Evolutionary conservation across 2,329 filamentous ascomycete species (phyloP).

Genomic region (Hymenoscyphus fructigenus): DNA sequence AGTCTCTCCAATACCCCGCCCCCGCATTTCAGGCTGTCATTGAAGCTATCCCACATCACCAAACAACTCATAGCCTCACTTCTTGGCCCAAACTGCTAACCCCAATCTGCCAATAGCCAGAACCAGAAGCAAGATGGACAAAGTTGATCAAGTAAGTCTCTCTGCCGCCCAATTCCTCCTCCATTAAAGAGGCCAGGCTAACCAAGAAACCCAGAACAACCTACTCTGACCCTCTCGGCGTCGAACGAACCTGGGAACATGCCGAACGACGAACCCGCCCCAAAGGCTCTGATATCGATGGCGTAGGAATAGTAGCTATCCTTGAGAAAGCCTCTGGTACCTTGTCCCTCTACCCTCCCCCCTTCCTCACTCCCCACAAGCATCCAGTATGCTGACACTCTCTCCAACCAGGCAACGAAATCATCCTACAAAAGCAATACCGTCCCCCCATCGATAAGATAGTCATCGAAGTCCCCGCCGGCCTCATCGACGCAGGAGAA

Average conservation of each 20-base stretch:
- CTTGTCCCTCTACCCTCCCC: background rate
- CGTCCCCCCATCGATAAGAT: constrained; percentile 60
- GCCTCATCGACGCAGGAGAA: constrained; percentile 62
- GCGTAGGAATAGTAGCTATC: constrained; percentile 71
- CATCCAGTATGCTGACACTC: background rate
- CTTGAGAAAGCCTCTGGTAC: constrained; percentile 53
- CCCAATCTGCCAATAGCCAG: constrained; percentile 16
- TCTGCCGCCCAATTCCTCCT: background rate
- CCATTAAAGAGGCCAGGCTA: constrained; percentile 4
- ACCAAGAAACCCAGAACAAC: constrained; percentile 46
- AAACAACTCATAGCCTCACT: background rate
- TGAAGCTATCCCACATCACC: background rate
- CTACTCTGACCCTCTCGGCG: constrained; percentile 63
- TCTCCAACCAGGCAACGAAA: constrained; percentile 35
- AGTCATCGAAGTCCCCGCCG: constrained; percentile 64
- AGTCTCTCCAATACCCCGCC: background rate
- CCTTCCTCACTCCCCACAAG: too few species aligned
- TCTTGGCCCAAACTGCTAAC: background rate
- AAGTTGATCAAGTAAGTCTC: constrained; percentile 54
- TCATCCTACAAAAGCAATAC: constrained; percentile 67
- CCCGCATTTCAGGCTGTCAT: background rate
- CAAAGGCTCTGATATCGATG: constrained; percentile 61
- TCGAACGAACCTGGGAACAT: constrained; percentile 66
- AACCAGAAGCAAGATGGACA: constrained; percentile 56
- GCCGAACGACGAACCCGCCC: constrained; percentile 70